Percentiles rank a stretch among this genome's conserved stretches.
Conservation (phyloP, 768 basidiomycete genomes). For the Neoboletus magnificus region DNA sequence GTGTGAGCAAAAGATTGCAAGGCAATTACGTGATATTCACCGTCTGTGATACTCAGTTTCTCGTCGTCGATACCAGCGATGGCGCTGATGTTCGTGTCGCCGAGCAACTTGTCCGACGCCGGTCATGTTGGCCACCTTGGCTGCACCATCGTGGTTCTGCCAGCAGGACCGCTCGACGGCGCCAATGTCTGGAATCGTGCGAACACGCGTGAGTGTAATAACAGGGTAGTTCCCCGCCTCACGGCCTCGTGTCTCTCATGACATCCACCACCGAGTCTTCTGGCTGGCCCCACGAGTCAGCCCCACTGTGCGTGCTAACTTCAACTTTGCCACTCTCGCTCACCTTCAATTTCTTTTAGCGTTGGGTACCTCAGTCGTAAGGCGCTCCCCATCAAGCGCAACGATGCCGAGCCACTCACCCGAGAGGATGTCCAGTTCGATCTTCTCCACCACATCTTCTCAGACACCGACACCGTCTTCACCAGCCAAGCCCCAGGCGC, state of each 20-base stretch:
- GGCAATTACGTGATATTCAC: constrained; percentile 21
- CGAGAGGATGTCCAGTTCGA: constrained; percentile 86
- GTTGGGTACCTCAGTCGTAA: constrained; percentile 58
- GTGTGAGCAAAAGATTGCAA: constrained; percentile 26
- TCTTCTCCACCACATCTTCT: constrained; percentile 77
- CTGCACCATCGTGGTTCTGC: neutral
- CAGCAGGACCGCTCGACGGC: constrained; percentile 10
- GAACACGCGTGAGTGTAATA: constrained; percentile 22
- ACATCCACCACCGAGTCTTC: constrained; percentile 40
- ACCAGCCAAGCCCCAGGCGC: constrained; percentile 56
- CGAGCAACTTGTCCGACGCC: constrained; percentile 1
- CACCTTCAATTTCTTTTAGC: constrained; percentile 28
- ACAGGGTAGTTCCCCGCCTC: constrained; percentile 27
- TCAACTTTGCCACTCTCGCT: constrained; percentile 8
- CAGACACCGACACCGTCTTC: constrained; percentile 64
- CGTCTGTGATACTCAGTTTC: neutral
- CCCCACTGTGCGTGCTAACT: constrained; percentile 47
- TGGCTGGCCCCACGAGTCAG: constrained; percentile 47
- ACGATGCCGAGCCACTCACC: constrained; percentile 78
- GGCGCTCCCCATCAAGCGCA: constrained; percentile 75
- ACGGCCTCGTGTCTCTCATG: constrained; percentile 42
- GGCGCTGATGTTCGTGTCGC: constrained; percentile 2
- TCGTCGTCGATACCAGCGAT: constrained; percentile 12
- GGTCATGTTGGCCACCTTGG: constrained; percentile 1
- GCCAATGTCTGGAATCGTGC: constrained; percentile 26